A percentile compares a stretch with the other conserved stretches of the same genome.
Conservation (phyloP, 2,329 filamentous ascomycete genomes). For the Berkeleyomyces rouxiae region DNA sequence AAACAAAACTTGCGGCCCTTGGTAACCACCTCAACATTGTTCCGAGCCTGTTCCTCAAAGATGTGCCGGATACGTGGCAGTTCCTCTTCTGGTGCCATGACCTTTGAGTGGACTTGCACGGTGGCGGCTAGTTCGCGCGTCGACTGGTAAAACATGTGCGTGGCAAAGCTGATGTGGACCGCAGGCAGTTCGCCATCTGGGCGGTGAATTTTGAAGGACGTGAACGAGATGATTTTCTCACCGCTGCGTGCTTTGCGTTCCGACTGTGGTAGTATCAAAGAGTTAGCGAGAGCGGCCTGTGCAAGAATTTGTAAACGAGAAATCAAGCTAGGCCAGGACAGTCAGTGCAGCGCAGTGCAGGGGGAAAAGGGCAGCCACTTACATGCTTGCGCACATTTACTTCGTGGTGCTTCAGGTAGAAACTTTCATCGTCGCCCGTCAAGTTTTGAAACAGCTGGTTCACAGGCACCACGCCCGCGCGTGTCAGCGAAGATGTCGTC, state of each 20-base stretch:
- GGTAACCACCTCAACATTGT: constrained; percentile 4
- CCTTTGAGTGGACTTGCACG: constrained; percentile 2
- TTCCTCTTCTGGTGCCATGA: not conserved
- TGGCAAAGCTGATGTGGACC: constrained; percentile 3
- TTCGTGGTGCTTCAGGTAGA: constrained; percentile 3
- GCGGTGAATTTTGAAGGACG: constrained; percentile 1
- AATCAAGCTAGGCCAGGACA: too few species aligned
- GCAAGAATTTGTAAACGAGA: not conserved
- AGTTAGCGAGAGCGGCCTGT: not conserved
- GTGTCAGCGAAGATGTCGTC: constrained; percentile 2
- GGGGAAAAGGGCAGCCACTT: not conserved
- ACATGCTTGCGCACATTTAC: constrained; percentile 6
- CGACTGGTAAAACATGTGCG: constrained; percentile 6
- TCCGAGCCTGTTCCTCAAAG: not conserved
- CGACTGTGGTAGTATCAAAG: not conserved
- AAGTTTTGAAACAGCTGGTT: constrained; percentile 5
- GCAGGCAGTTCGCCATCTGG: not conserved
- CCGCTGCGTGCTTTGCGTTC: constrained; percentile 1
- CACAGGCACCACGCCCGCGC: not conserved
- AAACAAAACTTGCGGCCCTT: constrained; percentile 12
- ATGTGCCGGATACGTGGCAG: not conserved
- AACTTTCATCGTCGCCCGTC: not conserved
- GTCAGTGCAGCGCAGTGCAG: too few species aligned
- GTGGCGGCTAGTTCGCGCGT: constrained; percentile 9
- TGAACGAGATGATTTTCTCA: constrained; percentile 9